Conservation (phyloP, 1,139 yeast species). For the Waltiozyma solani region DNA sequence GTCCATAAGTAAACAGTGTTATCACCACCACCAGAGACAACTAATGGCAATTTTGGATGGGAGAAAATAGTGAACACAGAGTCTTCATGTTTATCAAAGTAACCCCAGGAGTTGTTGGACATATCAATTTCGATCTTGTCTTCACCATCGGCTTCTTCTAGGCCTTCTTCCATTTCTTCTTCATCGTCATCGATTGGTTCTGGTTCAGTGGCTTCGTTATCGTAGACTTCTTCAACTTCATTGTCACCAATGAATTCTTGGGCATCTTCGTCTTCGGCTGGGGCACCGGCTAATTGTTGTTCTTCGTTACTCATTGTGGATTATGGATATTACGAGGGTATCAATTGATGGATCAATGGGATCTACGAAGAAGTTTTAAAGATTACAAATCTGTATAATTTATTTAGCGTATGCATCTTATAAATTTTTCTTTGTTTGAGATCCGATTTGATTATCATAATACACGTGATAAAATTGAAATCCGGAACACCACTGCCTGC, state of each 20-base stretch:
- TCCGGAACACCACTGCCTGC: too few species aligned
- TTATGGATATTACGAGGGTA: too few species aligned
- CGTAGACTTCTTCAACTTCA: conserved; percentile 20
- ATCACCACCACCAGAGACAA: conserved; percentile 87
- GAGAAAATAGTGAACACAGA: conserved; percentile 69
- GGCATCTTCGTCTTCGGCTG: conserved; percentile 4
- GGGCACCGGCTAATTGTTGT: background rate
- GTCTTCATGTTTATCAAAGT: conserved; percentile 82
- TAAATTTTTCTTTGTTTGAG: too few species aligned
- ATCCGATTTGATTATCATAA: too few species aligned
- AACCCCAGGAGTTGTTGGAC: conserved; percentile 81
- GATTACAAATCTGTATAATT: too few species aligned
- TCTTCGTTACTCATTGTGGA: conserved; percentile 7
- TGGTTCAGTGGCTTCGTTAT: conserved; percentile 8
- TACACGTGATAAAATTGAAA: too few species aligned
- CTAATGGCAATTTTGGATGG: conserved; percentile 78
- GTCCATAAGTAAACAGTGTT: conserved; percentile 88
- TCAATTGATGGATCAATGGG: too few species aligned
- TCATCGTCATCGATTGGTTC: conserved; percentile 24
- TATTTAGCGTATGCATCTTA: too few species aligned
- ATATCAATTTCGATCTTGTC: conserved; percentile 52
- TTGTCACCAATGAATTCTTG: conserved; percentile 12
- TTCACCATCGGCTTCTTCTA: conserved; percentile 23
- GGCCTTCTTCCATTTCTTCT: conserved; percentile 25
- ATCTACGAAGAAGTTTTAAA: too few species aligned